Conservation (phyloP, 306 rosid genomes). For the Lathyrus tuberosus region DNA sequence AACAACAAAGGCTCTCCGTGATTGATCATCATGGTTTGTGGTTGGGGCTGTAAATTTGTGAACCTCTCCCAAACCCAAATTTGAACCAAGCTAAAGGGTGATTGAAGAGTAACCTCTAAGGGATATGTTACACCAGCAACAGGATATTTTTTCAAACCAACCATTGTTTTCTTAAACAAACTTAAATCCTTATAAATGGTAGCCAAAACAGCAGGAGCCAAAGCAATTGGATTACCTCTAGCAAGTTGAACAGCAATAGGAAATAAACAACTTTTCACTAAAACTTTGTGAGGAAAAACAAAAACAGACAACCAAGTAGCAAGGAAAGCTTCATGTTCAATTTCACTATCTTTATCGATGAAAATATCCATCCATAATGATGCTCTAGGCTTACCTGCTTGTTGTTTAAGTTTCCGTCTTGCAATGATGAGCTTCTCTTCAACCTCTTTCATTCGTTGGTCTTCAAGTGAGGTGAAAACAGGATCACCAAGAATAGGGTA, state of each 20-base stretch:
- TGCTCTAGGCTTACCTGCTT: neutral
- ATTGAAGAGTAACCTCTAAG: slow-evolving; percentile 32
- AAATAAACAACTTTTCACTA: slow-evolving; percentile 20
- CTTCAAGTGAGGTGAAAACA: too few relatives aligned
- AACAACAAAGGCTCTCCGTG: too few relatives aligned
- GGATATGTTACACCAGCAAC: neutral
- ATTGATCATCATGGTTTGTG: too few relatives aligned
- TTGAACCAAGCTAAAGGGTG: slow-evolving; percentile 60
- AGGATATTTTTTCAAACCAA: too few relatives aligned
- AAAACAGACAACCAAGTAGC: too few relatives aligned
- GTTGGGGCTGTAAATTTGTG: too few relatives aligned
- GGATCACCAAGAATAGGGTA: too few relatives aligned
- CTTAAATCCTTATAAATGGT: too few relatives aligned
- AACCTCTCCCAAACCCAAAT: slow-evolving; percentile 1
- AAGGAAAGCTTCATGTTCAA: slow-evolving; percentile 49
- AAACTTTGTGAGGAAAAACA: slow-evolving; percentile 25
- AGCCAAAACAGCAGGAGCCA: too few relatives aligned
- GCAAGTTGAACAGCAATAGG: slow-evolving; percentile 16
- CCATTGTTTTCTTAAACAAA: too few relatives aligned
- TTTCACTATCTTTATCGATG: neutral
- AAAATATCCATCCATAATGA: slow-evolving; percentile 39
- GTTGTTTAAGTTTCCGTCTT: neutral
- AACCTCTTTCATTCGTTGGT: too few relatives aligned
- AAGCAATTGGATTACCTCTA: too few relatives aligned
- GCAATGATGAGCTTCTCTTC: neutral